A percentile compares a stretch with the other conserved stretches of the same genome.
These are phyloP conservation scores for Candida glaebosa DNA, from an alignment of 805 yeast species.

Conservation along the genomic window DNA sequence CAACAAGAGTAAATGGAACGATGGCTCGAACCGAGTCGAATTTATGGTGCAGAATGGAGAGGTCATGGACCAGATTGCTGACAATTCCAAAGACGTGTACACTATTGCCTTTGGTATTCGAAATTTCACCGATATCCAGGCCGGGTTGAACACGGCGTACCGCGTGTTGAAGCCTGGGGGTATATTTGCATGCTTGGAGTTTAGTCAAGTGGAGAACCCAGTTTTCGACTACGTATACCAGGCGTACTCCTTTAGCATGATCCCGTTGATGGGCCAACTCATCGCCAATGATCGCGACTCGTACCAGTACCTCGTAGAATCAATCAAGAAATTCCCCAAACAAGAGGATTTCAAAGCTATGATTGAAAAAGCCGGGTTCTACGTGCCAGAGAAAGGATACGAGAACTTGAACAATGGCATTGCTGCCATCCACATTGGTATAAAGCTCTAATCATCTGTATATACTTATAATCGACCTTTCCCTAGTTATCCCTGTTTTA, in stretches of 20 bases:
- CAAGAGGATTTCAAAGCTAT: conserved; percentile 87
- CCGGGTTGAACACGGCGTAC: conserved; percentile 92
- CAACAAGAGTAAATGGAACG: conserved; percentile 55
- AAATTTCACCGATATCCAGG: conserved; percentile 92
- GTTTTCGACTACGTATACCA: conserved; percentile 73
- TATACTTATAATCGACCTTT: not conserved
- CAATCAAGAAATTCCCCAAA: conserved; percentile 85
- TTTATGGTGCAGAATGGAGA: conserved; percentile 95
- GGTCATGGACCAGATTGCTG: conserved; percentile 74
- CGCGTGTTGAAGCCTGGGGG: conserved; percentile 97
- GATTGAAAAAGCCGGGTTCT: conserved; percentile 95
- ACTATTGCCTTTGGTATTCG: conserved; percentile 97
- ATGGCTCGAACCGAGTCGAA: conserved; percentile 57
- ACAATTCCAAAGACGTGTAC: conserved; percentile 88
- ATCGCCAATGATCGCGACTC: conserved; percentile 95
- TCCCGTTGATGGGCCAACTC: conserved; percentile 94
- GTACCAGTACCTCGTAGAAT: conserved; percentile 93
- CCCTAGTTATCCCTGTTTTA: conserved; percentile 3
- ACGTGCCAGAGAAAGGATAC: conserved; percentile 81
- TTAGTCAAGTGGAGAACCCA: conserved; percentile 84
- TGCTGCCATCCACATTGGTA: conserved; percentile 94
- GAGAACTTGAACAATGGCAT: conserved; percentile 93
- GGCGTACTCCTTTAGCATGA: conserved; percentile 79
- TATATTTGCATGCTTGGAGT: conserved; percentile 93
- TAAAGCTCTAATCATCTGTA: conserved; percentile 56